These are phyloP conservation scores for Raddia guianensis DNA, from an alignment of 176 grass and related monocot genomes.

Conservation along the genomic window DNA sequence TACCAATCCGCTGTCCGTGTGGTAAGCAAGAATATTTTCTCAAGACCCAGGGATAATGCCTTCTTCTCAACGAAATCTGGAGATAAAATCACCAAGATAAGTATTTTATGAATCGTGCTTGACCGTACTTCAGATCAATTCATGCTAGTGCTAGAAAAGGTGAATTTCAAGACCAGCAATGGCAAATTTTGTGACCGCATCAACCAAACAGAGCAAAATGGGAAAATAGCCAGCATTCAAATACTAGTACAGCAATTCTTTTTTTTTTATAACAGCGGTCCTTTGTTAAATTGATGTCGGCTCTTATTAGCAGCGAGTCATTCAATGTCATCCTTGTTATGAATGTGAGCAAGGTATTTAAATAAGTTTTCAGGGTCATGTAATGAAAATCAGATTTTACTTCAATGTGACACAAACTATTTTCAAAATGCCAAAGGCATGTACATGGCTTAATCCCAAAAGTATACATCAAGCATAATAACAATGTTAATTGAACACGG, in stretches of 20 bases:
- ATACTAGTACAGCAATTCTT: background rate
- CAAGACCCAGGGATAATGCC: constrained; percentile 73
- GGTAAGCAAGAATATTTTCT: constrained; percentile 97
- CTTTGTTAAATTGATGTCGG: background rate
- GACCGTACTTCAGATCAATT: background rate
- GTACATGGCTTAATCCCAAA: background rate
- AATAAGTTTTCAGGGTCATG: background rate
- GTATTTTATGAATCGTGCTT: background rate
- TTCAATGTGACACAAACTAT: background rate
- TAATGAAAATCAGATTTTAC: background rate
- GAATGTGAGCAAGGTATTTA: background rate
- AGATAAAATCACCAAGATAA: constrained; percentile 21
- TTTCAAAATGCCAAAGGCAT: background rate
- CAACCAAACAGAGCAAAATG: background rate
- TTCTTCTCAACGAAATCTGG: constrained; percentile 96
- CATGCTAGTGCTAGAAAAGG: background rate
- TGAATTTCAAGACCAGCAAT: background rate
- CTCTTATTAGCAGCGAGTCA: background rate
- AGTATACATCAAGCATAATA: constrained; percentile 9
- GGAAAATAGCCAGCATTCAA: background rate
- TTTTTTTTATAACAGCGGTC: no score
- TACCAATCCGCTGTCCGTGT: constrained; percentile 94
- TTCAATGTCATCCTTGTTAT: background rate
- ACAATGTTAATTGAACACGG: background rate
- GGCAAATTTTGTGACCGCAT: background rate